phyloP scores from a whole-genome alignment of 768 basidiomycete genomes.

The Jaapia argillacea region DNA sequence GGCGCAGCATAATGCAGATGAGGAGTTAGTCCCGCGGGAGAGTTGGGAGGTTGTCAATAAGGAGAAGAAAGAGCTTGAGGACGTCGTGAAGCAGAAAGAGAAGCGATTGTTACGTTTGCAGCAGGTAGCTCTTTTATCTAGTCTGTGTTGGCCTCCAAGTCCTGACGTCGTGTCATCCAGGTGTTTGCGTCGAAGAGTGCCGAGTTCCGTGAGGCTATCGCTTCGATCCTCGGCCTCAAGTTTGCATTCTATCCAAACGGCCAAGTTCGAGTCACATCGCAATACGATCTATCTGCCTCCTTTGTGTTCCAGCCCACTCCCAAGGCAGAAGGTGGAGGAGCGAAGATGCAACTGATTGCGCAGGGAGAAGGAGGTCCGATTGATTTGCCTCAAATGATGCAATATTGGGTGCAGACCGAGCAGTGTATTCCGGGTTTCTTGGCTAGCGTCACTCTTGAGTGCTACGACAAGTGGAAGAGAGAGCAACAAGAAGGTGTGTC shows the following conservation, averaged over 20 bases:
- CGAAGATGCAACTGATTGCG: slow-evolving; percentile 63
- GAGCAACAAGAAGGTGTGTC: too few relatives aligned
- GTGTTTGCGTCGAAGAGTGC: slow-evolving; percentile 77
- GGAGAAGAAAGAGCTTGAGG: slow-evolving; percentile 62
- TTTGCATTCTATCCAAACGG: slow-evolving; percentile 89
- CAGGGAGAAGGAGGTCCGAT: slow-evolving; percentile 68
- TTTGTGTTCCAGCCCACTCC: slow-evolving; percentile 74
- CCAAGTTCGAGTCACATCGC: slow-evolving; percentile 81
- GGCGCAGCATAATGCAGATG: slow-evolving; percentile 11
- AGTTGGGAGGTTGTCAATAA: slow-evolving; percentile 65
- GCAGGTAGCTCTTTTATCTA: slow-evolving; percentile 34
- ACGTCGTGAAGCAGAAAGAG: slow-evolving; percentile 64
- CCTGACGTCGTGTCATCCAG: slow-evolving; percentile 23
- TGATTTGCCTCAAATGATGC: slow-evolving; percentile 65
- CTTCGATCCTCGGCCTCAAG: slow-evolving; percentile 84
- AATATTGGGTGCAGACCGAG: slow-evolving; percentile 80
- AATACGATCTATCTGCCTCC: slow-evolving; percentile 78
- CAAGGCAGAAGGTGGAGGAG: slow-evolving; percentile 22
- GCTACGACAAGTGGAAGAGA: slow-evolving; percentile 68
- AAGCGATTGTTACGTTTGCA: slow-evolving; percentile 72
- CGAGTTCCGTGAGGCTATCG: slow-evolving; percentile 88
- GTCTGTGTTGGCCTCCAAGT: too few relatives aligned
- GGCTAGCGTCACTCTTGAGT: slow-evolving; percentile 81
- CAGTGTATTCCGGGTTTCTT: slow-evolving; percentile 85
- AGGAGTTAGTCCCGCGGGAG: slow-evolving; percentile 60